A percentile compares a stretch with the other conserved stretches of the same genome.
Evolutionary conservation across 2,329 filamentous ascomycete species (phyloP).

Genomic region (Cadophora sp.): DNA sequence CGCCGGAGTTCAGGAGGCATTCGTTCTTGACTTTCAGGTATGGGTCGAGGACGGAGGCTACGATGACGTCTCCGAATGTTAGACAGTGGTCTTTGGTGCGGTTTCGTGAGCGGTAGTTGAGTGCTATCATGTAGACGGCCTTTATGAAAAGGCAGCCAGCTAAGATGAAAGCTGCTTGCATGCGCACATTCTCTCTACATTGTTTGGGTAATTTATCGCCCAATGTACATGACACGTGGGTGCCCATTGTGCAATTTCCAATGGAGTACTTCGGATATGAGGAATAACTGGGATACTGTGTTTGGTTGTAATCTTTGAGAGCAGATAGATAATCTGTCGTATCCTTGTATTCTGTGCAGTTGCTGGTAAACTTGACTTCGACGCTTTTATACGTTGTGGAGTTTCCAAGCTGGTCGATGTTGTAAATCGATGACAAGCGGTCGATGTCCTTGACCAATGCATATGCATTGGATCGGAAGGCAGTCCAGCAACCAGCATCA

Average conservation of each 20-base stretch:
- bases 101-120: slow-evolving; percentile 28
- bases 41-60: slow-evolving; percentile 36
- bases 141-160: slow-evolving; percentile 35
- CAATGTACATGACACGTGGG: slow-evolving; percentile 13
- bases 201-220: slow-evolving; percentile 20
- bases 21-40: slow-evolving; percentile 37
- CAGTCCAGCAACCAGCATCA: slow-evolving; percentile 31
- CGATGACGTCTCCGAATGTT: slow-evolving; percentile 37
- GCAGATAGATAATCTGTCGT: slow-evolving; percentile 9
- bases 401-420: slow-evolving; percentile 16
- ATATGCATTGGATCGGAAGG: slow-evolving; percentile 30
- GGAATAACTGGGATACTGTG: not conserved
- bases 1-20: slow-evolving; percentile 37
- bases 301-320: slow-evolving; percentile 8
- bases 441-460: slow-evolving; percentile 21
- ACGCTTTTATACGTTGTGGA: slow-evolving; percentile 28
- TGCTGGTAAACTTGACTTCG: slow-evolving; percentile 22
- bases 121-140: slow-evolving; percentile 35
- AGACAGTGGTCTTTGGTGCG: slow-evolving; percentile 31
- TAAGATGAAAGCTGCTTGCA: slow-evolving; percentile 36
- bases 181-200: slow-evolving; percentile 34
- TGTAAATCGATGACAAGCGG: slow-evolving; percentile 13
- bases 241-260: slow-evolving; percentile 19
- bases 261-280: not conserved
- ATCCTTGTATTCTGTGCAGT: slow-evolving; percentile 25